These are phyloP conservation scores for Niebla homalea DNA, from an alignment of 495 filamentous ascomycete species.

Conservation along the genomic window DNA sequence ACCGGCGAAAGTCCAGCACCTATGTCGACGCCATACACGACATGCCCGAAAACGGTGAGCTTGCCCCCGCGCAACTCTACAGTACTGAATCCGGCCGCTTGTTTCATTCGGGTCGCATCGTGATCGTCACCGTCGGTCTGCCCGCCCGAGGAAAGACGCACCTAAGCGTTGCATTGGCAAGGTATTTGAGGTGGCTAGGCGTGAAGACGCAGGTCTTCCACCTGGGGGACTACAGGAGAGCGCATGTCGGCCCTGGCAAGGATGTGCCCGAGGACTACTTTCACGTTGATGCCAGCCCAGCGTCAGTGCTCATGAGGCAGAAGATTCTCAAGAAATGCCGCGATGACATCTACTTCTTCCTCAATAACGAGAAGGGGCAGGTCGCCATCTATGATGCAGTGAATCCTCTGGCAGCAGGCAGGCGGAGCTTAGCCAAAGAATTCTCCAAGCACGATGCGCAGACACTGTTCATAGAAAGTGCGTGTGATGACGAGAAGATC, in stretches of 20 bases:
- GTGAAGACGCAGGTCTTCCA: constrained; percentile 98
- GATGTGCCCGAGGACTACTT: constrained; percentile 97
- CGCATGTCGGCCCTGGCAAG: constrained; percentile 70
- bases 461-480: constrained; percentile 94
- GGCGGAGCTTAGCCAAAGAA: constrained; percentile 79
- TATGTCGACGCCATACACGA: constrained; percentile 98
- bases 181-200: constrained; percentile 94
- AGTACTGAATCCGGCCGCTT: constrained; percentile 93
- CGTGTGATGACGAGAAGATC: constrained; percentile 81
- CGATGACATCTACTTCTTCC: constrained; percentile 90
- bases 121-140: constrained; percentile 90
- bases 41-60: constrained; percentile 64
- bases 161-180: constrained; percentile 85
- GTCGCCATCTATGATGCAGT: constrained; percentile 99
- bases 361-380: constrained; percentile 94
- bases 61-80: constrained; percentile 94
- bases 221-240: constrained; percentile 88
- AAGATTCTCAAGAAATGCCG: constrained; percentile 96
- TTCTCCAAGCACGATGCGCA: constrained; percentile 93
- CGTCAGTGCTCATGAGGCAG: constrained; percentile 77
- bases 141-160: constrained; percentile 97
- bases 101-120: constrained; percentile 93
- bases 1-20: constrained; percentile 79
- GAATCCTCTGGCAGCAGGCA: constrained; percentile 77
- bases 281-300: constrained; percentile 78